Percentiles rank a stretch among this genome's conserved stretches.
Conservation (phyloP, 2,329 filamentous ascomycete genomes). For the Penicillium oxalicum region DNA sequence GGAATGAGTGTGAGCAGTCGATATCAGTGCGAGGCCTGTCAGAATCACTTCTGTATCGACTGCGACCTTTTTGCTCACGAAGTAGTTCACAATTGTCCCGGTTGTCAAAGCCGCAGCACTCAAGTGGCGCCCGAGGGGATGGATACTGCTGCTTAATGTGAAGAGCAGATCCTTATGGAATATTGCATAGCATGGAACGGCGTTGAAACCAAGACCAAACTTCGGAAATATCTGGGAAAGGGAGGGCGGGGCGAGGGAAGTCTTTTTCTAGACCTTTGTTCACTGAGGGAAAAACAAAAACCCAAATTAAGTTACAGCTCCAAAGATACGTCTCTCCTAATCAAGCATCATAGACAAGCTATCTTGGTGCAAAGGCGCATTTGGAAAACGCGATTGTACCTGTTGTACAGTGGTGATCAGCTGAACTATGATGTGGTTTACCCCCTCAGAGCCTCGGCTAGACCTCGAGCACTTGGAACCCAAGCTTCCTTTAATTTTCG, state of each 20-base stretch:
- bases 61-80: slow-evolving; percentile 95
- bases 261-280: too few species aligned
- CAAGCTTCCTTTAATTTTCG: not conserved
- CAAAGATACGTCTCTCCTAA: too few species aligned
- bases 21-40: slow-evolving; percentile 84
- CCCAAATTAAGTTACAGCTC: too few species aligned
- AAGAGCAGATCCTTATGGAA: not conserved
- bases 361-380: too few species aligned
- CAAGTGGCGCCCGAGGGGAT: slow-evolving; percentile 28
- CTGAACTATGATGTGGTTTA: not conserved
- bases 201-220: not conserved
- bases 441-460: slow-evolving; percentile 9
- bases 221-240: not conserved
- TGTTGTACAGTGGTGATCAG: too few species aligned
- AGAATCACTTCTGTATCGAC: slow-evolving; percentile 92
- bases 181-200: slow-evolving; percentile 8
- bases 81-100: slow-evolving; percentile 90
- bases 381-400: too few species aligned
- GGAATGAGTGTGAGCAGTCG: slow-evolving; percentile 78
- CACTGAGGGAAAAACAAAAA: too few species aligned
- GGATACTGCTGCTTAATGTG: slow-evolving; percentile 22
- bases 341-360: too few species aligned
- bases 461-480: not conserved
- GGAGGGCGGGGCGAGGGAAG: too few species aligned
- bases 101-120: slow-evolving; percentile 56